Evolutionary conservation across 139 green algal species (phyloP).

Genomic region (Chlamydomonas incerta): DNA sequence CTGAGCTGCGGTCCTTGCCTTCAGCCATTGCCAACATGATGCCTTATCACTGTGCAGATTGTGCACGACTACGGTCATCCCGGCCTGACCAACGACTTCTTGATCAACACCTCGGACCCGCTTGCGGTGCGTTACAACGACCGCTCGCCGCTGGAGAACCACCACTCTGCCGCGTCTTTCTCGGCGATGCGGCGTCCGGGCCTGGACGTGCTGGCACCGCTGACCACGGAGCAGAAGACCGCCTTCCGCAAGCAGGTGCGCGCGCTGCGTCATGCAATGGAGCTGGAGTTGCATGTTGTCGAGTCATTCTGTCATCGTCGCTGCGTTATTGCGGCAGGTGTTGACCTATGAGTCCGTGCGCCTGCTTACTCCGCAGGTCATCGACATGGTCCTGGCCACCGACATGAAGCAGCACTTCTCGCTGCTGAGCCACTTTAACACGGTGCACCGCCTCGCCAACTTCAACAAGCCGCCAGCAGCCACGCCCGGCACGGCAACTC

Average conservation of each 20-base stretch:
- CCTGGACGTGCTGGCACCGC: slow-evolving; percentile 24
- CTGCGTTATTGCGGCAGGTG: background rate
- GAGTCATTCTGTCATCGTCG: too few relatives aligned
- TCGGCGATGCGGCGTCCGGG: slow-evolving; percentile 33
- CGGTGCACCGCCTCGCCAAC: slow-evolving; percentile 48
- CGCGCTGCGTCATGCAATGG: too few relatives aligned
- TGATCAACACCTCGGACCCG: slow-evolving; percentile 35
- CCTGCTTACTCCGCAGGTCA: background rate
- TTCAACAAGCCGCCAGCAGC: background rate
- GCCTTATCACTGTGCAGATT: too few relatives aligned
- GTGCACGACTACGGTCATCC: slow-evolving; percentile 47
- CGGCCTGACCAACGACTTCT: slow-evolving; percentile 63
- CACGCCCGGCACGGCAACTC: too few relatives aligned
- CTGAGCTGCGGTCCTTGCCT: background rate
- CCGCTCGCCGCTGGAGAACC: slow-evolving; percentile 53
- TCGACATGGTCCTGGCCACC: slow-evolving; percentile 38
- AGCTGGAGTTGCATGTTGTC: too few relatives aligned
- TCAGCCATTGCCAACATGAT: background rate
- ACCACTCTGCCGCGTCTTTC: slow-evolving; percentile 53
- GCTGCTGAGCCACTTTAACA: slow-evolving; percentile 54
- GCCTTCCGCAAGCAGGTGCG: slow-evolving; percentile 18
- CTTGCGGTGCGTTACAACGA: slow-evolving; percentile 60
- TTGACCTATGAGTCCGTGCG: too few relatives aligned
- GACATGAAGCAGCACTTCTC: slow-evolving; percentile 60
- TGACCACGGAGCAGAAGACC: background rate